Evolutionary conservation across 2,329 filamentous ascomycete genomes (phyloP).

Genomic region (Sarocladium kiliense): DNA sequence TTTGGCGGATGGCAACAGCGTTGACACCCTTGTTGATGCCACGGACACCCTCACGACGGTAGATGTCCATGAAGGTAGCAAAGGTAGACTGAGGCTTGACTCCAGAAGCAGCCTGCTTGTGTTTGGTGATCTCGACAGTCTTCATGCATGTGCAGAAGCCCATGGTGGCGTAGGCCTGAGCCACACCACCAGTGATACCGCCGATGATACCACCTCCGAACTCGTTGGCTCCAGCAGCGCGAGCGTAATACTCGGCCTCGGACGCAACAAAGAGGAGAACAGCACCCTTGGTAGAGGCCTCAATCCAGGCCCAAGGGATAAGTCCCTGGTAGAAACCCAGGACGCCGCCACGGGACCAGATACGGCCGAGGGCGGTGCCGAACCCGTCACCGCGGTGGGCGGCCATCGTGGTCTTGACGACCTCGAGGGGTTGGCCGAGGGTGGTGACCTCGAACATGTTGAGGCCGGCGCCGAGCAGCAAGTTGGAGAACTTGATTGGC

Average conservation of each 20-base stretch:
- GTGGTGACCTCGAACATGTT: constrained; percentile 87
- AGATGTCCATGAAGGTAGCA: constrained; percentile 95
- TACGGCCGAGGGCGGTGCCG: constrained; percentile 70
- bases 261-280: constrained; percentile 98
- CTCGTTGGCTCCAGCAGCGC: constrained; percentile 73
- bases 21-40: constrained; percentile 99
- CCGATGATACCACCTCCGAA: constrained; percentile 86
- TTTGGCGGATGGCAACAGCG: constrained; percentile 95
- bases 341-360: constrained; percentile 91
- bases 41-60: constrained; percentile 84
- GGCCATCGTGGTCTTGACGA: constrained; percentile 99
- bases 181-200: constrained; percentile 90
- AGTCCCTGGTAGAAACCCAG: constrained; percentile 98
- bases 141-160: constrained; percentile 99
- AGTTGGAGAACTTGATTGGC: constrained; percentile 99
- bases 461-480: constrained; percentile 87
- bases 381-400: constrained; percentile 91
- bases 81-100: constrained; percentile 87
- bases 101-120: constrained; percentile 82
- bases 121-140: constrained; percentile 98
- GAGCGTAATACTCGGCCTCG: constrained; percentile 94
- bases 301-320: constrained; percentile 99
- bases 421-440: constrained; percentile 79
- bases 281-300: constrained; percentile 98
- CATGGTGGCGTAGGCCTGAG: constrained; percentile 99